A percentile compares a stretch with the other conserved stretches of the same genome.
These are phyloP conservation scores for Ascomycota sp. DNA, from an alignment of 2,329 filamentous ascomycete species.

Conservation along the genomic window DNA sequence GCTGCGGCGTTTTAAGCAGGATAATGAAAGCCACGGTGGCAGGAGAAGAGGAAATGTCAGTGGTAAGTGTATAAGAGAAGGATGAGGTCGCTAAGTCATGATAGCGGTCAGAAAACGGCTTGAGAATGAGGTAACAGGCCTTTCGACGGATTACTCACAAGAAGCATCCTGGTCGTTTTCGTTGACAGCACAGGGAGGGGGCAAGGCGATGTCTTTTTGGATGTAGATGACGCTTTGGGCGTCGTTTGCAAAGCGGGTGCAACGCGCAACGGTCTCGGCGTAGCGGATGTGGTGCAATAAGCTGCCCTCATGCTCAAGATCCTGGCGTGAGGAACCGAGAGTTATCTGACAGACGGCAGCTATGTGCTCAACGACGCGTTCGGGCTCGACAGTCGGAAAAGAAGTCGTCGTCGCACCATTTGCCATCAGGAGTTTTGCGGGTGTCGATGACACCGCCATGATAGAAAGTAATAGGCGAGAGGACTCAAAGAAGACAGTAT, in stretches of 20 bases:
- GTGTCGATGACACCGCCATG: constrained; percentile 33
- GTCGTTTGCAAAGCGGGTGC: constrained; percentile 76
- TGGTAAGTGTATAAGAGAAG: constrained; percentile 62
- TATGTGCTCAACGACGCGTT: constrained; percentile 50
- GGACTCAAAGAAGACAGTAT: too few species aligned
- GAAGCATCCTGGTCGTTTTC: constrained; percentile 26
- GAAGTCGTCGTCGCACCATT: constrained; percentile 25
- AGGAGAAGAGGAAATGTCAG: constrained; percentile 60
- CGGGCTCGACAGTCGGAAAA: constrained; percentile 43
- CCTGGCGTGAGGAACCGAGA: constrained; percentile 52
- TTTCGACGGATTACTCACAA: constrained; percentile 15
- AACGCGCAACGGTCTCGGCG: constrained; percentile 67
- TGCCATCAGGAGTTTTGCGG: constrained; percentile 19
- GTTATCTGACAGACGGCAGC: constrained; percentile 50
- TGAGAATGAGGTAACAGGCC: neutral
- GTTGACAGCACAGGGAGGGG: constrained; percentile 23
- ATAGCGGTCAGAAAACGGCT: too few species aligned
- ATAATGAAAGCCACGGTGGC: constrained; percentile 74
- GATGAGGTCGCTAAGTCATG: constrained; percentile 18
- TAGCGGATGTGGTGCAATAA: constrained; percentile 55
- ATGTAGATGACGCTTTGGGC: constrained; percentile 77
- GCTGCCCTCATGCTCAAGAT: constrained; percentile 65
- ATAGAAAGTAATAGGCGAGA: too few species aligned
- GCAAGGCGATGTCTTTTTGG: constrained; percentile 49
- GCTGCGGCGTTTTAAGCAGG: constrained; percentile 72